Conservation (phyloP, 1,139 yeast genomes). For the Saccharomyces pastorianus region DNA sequence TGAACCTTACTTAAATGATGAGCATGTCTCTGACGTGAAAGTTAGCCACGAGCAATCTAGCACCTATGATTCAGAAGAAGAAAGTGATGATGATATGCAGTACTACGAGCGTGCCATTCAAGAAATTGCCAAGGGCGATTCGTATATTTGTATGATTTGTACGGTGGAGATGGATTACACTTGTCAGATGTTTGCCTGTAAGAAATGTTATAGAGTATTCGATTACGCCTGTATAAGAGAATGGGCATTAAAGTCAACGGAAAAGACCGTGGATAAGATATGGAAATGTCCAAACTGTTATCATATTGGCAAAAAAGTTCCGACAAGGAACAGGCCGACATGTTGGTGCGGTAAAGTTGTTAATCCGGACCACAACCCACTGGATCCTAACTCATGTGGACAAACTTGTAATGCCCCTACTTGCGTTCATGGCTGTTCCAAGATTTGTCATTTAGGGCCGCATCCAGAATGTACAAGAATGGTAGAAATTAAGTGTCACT, state of each 20-base stretch:
- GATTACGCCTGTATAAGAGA: constrained; percentile 72
- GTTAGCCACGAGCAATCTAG: constrained; percentile 3
- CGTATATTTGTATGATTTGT: constrained; percentile 73
- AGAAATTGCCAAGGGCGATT: constrained; percentile 50
- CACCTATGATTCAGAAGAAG: constrained; percentile 4
- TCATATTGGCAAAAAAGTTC: constrained; percentile 43
- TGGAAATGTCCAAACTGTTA: constrained; percentile 94
- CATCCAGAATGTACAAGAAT: constrained; percentile 73
- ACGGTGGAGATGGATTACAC: constrained; percentile 68
- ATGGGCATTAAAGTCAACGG: constrained; percentile 74
- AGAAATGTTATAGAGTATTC: constrained; percentile 65
- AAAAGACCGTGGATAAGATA: constrained; percentile 44
- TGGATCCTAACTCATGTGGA: constrained; percentile 84
- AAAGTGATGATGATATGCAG: constrained; percentile 16
- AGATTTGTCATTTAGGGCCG: constrained; percentile 83
- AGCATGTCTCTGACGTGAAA: background rate
- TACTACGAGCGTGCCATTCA: constrained; percentile 28
- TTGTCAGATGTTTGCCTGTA: constrained; percentile 69
- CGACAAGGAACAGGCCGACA: constrained; percentile 45
- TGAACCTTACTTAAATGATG: background rate
- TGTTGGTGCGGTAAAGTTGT: constrained; percentile 88
- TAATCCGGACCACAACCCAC: constrained; percentile 53
- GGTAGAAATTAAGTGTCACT: constrained; percentile 66
- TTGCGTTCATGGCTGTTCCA: constrained; percentile 71
- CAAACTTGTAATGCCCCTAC: constrained; percentile 52